A percentile compares a stretch with the other conserved stretches of the same genome.
These are phyloP conservation scores for Trichoderma lentiforme DNA, from an alignment of 2,329 filamentous ascomycete species.

Conservation along the genomic window DNA sequence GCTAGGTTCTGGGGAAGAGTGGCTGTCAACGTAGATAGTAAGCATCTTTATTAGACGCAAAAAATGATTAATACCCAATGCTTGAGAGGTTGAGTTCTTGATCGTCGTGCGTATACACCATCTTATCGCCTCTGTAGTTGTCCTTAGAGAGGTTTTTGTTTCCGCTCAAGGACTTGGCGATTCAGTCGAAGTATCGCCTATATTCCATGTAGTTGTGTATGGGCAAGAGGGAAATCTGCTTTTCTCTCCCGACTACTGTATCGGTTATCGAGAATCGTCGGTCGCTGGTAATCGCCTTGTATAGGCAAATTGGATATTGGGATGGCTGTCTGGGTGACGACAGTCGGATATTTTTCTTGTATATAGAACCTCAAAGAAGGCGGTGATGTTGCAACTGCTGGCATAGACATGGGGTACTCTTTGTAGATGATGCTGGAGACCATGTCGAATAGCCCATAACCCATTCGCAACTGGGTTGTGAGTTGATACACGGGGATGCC, in stretches of 20 bases:
- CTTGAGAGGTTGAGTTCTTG: too few species aligned
- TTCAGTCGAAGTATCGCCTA: not conserved
- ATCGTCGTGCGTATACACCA: too few species aligned
- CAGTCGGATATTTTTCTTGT: not conserved
- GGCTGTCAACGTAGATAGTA: too few species aligned
- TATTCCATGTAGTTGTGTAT: not conserved
- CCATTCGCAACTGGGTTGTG: constrained; percentile 24
- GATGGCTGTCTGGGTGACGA: not conserved
- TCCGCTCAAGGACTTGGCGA: too few species aligned
- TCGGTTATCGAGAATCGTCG: not conserved
- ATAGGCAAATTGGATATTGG: not conserved
- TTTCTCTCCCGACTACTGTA: not conserved
- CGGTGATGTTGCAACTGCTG: not conserved
- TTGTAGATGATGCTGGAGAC: not conserved
- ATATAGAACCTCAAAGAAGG: too few species aligned
- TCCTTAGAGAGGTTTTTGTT: too few species aligned
- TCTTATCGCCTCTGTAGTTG: too few species aligned
- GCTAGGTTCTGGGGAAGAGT: too few species aligned
- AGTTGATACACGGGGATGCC: constrained; percentile 23
- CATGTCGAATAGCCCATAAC: not conserved
- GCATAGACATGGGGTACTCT: not conserved
- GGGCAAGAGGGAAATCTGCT: not conserved
- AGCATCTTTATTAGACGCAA: too few species aligned
- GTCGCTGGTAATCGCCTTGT: not conserved
- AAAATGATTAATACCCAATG: too few species aligned